Conservation (phyloP, 192 early-diverging fungal genomes). For the Phycomyces nitens region DNA sequence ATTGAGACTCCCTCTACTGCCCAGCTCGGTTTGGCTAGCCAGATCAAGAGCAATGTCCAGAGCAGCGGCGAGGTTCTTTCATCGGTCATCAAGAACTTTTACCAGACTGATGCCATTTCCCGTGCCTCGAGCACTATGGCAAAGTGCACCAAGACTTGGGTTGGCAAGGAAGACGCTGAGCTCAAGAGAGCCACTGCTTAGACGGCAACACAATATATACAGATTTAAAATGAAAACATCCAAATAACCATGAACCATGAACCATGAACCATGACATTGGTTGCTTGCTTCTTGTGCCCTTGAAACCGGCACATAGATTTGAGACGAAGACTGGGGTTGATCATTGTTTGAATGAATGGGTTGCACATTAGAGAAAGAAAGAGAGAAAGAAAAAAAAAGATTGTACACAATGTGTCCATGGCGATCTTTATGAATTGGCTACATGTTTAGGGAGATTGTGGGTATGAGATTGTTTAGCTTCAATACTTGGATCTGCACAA, state of each 20-base stretch:
- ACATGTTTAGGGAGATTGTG: neutral
- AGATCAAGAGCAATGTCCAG: conserved; percentile 38
- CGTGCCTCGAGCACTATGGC: conserved; percentile 95
- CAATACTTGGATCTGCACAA: too few species aligned
- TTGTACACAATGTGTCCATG: neutral
- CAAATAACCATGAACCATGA: too few species aligned
- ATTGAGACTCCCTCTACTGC: conserved; percentile 57
- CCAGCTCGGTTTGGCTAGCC: conserved; percentile 59
- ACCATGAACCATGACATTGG: too few species aligned
- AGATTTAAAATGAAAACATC: too few species aligned
- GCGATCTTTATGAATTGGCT: too few species aligned
- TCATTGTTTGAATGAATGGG: too few species aligned
- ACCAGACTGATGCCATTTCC: conserved; percentile 92
- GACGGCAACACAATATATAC: neutral
- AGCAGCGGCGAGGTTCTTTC: conserved; percentile 46
- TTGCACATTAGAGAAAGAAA: neutral
- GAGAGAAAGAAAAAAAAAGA: neutral
- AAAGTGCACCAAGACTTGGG: conserved; percentile 71
- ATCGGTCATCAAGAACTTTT: conserved; percentile 81
- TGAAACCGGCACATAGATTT: too few species aligned
- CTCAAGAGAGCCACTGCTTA: conserved; percentile 7
- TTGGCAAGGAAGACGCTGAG: conserved; percentile 18
- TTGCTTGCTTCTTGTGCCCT: too few species aligned
- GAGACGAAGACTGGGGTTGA: too few species aligned
- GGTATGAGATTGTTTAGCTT: too few species aligned